Base-by-base conservation (phyloP, 2,329 filamentous ascomycete species). In the Pseudonectria buxi region DNA sequence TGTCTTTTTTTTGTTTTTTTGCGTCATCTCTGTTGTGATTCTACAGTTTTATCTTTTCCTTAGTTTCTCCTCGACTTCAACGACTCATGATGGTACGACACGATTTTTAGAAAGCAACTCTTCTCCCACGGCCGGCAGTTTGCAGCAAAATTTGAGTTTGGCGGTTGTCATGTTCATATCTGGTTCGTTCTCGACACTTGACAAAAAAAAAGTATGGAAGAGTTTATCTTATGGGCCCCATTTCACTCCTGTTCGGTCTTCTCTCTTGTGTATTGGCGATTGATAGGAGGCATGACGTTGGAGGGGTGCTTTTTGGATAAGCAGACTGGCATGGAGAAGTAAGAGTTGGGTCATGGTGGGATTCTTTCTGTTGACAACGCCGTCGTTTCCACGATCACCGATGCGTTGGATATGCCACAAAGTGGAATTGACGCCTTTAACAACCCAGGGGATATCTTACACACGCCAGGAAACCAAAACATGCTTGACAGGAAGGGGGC, bases 71-170 rank as follows among this genome's bases (percentile, higher is more conserved):
- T 35, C 29, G 31, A 39, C 30, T 35, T 34, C 40, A 33, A 53
- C 46, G 50, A 53, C 32, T 52, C 43, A 53, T 40, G 50, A 53
- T 39, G 44, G 48, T 37, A 53, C 40, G 50, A 53, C 29, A 50
- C 35, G 36, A 51, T 30, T 44, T 43, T 48, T 45, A 53, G 50
- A 53, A 42, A 22, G 42, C 38, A 37, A 44, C 34, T 37, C 27
- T 41, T 49, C 31, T 46, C 39, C 30, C 30, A 46, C 36, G 48
- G 38, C 41, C 39, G 33, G 29, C 34, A 41, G 33, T 41, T 32
- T 44, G 34, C 18, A 5, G 18, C 33, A 40, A 28, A 18, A 33
- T 27, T 24, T 15, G 11, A 35, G 37, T 24, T 30, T 28, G 16
- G 13, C 7, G 18, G 29, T 39, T 24, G 22, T 26, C 25, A 31